Conservation (phyloP, 1,284 basidiomycete species). For the Thecaphora thlaspeos region DNA sequence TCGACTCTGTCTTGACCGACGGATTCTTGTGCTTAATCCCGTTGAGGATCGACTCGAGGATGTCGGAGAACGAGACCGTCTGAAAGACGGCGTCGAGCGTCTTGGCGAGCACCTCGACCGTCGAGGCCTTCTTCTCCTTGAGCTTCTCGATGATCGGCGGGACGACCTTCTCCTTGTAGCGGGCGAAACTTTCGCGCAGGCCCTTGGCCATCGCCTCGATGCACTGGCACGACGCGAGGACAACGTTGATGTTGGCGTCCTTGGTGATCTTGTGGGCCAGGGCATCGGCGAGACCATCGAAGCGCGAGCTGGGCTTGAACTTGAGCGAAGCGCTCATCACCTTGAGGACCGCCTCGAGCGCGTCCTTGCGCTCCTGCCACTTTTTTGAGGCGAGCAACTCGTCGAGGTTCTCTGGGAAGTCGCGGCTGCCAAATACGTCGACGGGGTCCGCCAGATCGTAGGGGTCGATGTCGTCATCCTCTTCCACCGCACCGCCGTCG, state of each 20-base stretch:
- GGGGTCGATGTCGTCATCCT: conserved; percentile 67
- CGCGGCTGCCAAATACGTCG: conserved; percentile 72
- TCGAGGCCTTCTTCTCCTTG: conserved; percentile 89
- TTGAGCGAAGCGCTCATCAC: conserved; percentile 72
- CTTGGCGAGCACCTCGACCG: conserved; percentile 82
- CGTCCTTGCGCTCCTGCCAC: conserved; percentile 93
- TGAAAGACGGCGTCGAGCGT: conserved; percentile 86
- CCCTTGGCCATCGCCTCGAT: conserved; percentile 84
- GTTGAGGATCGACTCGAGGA: conserved; percentile 78
- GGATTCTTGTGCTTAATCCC: conserved; percentile 89
- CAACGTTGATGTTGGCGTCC: conserved; percentile 95
- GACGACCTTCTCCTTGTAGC: conserved; percentile 73
- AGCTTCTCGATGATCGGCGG: conserved; percentile 81
- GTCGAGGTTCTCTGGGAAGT: conserved; percentile 56
- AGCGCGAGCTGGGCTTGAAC: conserved; percentile 69
- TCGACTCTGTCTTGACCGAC: conserved; percentile 88
- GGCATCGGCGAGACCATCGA: conserved; percentile 72
- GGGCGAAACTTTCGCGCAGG: conserved; percentile 69
- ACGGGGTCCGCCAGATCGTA: conserved; percentile 80
- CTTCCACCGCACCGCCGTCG: conserved; percentile 8
- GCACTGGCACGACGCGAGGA: conserved; percentile 81
- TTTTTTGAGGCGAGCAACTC: conserved; percentile 80
- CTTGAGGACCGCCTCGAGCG: conserved; percentile 76
- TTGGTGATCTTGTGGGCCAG: conserved; percentile 78
- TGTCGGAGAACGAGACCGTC: conserved; percentile 73